Conservation (phyloP, 1,284 basidiomycete genomes). For the Apiotrichum laibachii region DNA sequence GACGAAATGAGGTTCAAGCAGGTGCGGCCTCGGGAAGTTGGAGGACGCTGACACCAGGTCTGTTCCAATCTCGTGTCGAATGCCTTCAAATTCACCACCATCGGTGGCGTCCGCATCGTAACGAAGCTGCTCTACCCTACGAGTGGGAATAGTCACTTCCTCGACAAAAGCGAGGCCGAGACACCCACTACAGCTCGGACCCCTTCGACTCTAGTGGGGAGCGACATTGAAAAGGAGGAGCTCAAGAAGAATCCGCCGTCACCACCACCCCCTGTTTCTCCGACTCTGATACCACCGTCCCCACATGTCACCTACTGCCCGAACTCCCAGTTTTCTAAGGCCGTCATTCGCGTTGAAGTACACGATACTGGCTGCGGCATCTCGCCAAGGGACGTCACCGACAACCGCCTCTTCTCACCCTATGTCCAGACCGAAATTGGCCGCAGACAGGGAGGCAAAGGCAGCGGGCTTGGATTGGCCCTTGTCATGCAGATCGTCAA, state of each 20-base stretch:
- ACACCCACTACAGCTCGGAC: too few relatives aligned
- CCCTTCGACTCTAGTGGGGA: too few relatives aligned
- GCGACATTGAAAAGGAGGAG: too few relatives aligned
- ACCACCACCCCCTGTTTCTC: too few relatives aligned
- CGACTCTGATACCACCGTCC: too few relatives aligned
- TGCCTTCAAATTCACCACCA: constrained; percentile 65
- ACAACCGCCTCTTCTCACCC: constrained; percentile 52
- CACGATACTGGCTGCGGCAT: constrained; percentile 77
- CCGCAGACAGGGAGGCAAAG: constrained; percentile 77
- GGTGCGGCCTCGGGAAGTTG: too few relatives aligned
- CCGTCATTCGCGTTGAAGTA: constrained; percentile 72
- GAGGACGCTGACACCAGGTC: too few relatives aligned
- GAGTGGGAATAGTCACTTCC: too few relatives aligned
- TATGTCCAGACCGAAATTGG: constrained; percentile 58
- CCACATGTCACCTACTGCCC: too few relatives aligned
- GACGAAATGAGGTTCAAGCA: constrained; percentile 64
- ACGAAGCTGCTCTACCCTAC: constrained; percentile 48
- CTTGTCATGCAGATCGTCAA: constrained; percentile 87
- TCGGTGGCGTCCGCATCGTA: constrained; percentile 54
- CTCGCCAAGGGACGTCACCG: constrained; percentile 64
- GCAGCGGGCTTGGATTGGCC: constrained; percentile 78
- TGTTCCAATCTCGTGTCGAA: constrained; percentile 55
- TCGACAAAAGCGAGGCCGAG: too few relatives aligned
- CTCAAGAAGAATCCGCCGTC: too few relatives aligned
- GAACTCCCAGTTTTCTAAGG: constrained; percentile 18